Conservation (phyloP, 345 rosid species). For the Lenwebbia sp. region DNA sequence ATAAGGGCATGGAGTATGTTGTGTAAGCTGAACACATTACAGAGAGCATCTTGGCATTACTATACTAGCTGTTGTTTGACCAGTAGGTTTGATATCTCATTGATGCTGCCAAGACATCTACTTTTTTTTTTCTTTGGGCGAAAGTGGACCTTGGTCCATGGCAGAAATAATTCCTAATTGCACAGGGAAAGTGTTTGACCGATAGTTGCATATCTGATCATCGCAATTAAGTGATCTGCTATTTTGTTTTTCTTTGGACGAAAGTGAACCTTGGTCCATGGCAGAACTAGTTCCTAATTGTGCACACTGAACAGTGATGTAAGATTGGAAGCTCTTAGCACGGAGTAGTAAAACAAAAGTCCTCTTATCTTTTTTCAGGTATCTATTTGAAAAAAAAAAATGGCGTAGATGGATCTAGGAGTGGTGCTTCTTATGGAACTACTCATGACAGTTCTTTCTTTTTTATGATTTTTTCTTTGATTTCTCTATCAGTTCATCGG, state of each 20-base stretch:
- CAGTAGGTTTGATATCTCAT: not conserved
- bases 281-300: not conserved
- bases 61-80: not conserved
- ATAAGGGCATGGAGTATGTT: not conserved
- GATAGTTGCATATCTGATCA: not conserved
- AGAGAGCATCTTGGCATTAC: not conserved
- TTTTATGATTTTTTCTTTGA: not conserved
- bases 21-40: not conserved
- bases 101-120: not conserved
- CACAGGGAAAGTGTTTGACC: not conserved
- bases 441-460: not conserved
- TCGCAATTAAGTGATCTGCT: not conserved
- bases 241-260: not conserved
- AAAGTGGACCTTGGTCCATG: not conserved
- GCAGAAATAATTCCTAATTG: not conserved
- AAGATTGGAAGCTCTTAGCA: not conserved
- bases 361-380: not conserved
- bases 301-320: not conserved
- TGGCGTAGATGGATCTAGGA: not conserved
- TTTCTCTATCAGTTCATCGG: not conserved
- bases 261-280: not conserved
- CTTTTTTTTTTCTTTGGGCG: not conserved
- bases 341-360: not conserved
- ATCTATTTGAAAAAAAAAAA: not conserved
- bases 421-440: not conserved